A percentile compares a stretch with the other conserved stretches of the same genome.
Conservation (phyloP, 1,284 basidiomycete species). For the Cronartium ribicola region DNA sequence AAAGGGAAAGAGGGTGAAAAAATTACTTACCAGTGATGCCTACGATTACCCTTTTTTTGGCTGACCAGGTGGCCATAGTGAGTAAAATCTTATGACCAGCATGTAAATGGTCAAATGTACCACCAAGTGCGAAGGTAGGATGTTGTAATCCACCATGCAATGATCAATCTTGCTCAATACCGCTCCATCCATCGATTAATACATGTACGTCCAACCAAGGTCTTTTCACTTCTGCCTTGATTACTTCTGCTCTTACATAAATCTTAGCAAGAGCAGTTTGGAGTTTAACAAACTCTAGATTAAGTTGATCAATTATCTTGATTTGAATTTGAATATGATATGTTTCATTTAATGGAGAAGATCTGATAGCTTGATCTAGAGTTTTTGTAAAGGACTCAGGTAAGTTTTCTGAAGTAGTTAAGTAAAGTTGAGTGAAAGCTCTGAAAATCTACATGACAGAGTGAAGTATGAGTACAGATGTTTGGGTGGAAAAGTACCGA, state of each 20-base stretch:
- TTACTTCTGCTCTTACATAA: neutral
- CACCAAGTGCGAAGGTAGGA: slow-evolving; percentile 57
- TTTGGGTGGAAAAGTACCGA: too few relatives aligned
- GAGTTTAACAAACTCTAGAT: too few relatives aligned
- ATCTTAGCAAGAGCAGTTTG: neutral
- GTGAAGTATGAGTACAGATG: too few relatives aligned
- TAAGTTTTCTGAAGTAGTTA: too few relatives aligned
- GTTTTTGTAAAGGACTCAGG: too few relatives aligned
- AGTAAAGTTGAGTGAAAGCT: too few relatives aligned
- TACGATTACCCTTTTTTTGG: slow-evolving; percentile 73
- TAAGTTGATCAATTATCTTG: neutral
- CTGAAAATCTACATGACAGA: too few relatives aligned
- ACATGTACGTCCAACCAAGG: neutral
- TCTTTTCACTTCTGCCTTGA: neutral
- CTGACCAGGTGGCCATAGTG: slow-evolving; percentile 80
- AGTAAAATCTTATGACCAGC: slow-evolving; percentile 95
- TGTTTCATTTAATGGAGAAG: neutral
- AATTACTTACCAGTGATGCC: slow-evolving; percentile 70
- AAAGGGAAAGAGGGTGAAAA: too few relatives aligned
- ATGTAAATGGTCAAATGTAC: slow-evolving; percentile 96
- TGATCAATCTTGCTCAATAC: too few relatives aligned
- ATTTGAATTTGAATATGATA: neutral
- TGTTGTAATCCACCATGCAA: too few relatives aligned
- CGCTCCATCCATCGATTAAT: neutral
- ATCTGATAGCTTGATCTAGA: too few relatives aligned